phyloP scores from a whole-genome alignment of 106 monocot genomes.

The Agapanthus africanus region DNA sequence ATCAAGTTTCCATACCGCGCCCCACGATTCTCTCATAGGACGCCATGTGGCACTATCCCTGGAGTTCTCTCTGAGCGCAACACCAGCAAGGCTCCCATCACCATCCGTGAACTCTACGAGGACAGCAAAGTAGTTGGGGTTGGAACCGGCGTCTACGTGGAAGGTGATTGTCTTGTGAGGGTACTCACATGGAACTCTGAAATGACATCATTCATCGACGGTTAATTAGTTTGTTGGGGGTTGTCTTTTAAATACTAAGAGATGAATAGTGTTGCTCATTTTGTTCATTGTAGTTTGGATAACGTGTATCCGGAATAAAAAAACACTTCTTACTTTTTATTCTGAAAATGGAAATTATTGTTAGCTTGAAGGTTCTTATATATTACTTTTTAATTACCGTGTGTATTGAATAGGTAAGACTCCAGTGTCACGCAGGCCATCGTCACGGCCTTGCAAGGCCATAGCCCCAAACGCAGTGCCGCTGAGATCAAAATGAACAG shows the following conservation, averaged over 20 bases:
- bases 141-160: conserved; percentile 56
- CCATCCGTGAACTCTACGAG: conserved; percentile 61
- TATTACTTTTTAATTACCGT: no score
- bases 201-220: no score
- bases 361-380: no score
- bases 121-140: conserved; percentile 55
- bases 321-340: no score
- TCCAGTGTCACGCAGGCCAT: conserved; percentile 41
- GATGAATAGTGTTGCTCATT: no score
- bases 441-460: conserved; percentile 41
- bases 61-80: conserved; percentile 29
- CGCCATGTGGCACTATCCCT: conserved; percentile 18
- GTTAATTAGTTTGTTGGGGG: no score
- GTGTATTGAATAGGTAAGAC: conserved; percentile 31
- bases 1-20: conserved; percentile 51
- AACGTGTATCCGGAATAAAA: no score
- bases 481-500: conserved; percentile 78
- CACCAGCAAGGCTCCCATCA: conserved; percentile 51
- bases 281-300: no score
- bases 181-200: conserved; percentile 54
- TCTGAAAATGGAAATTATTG: no score
- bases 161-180: conserved; percentile 39
- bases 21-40: conserved; percentile 58
- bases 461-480: conserved; percentile 75
- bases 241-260: no score